Evolutionary conservation across 768 basidiomycete species (phyloP).

Genomic region (Agrocybe pediades): DNA sequence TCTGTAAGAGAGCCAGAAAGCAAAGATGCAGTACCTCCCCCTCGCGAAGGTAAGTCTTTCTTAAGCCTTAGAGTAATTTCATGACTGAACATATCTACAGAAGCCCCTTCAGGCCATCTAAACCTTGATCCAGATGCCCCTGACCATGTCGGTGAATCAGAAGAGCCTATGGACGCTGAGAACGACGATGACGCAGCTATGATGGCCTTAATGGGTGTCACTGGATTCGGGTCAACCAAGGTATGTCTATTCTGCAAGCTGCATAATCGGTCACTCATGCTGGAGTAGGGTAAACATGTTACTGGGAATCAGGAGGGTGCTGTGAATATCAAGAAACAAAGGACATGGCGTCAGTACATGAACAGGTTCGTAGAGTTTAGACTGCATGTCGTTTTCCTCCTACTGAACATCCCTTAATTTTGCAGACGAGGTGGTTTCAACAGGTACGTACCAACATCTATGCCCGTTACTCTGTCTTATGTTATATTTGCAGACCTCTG

Average conservation of each 20-base stretch:
- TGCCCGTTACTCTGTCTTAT: conserved; percentile 48
- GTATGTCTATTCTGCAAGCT: conserved; percentile 24
- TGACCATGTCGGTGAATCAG: conserved; percentile 39
- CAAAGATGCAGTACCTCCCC: conserved; percentile 10
- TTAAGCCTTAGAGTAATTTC: not conserved
- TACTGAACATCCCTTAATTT: conserved; percentile 11
- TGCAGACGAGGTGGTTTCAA: conserved; percentile 86
- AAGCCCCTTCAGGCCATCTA: conserved; percentile 21
- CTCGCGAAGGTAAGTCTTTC: conserved; percentile 1
- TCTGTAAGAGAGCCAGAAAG: conserved; percentile 11
- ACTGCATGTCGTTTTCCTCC: not conserved
- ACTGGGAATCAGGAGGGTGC: conserved; percentile 79
- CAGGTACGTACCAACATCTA: conserved; percentile 43
- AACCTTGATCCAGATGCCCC: conserved; percentile 44
- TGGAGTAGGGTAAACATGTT: conserved; percentile 70
- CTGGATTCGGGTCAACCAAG: conserved; percentile 89
- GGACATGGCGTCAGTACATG: conserved; percentile 99
- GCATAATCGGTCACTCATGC: not conserved
- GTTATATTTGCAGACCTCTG: conserved; percentile 67
- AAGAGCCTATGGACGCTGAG: conserved; percentile 54
- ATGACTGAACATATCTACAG: conserved; percentile 18
- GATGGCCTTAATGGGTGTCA: conserved; percentile 89
- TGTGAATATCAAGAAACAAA: conserved; percentile 71
- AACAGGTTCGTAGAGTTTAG: conserved; percentile 63
- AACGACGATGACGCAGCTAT: conserved; percentile 77